Evolutionary conservation across 2,329 filamentous ascomycete species (phyloP), one percentile per base, ranked within the genome.

Genomic region (Colletotrichum sp.): DNA sequence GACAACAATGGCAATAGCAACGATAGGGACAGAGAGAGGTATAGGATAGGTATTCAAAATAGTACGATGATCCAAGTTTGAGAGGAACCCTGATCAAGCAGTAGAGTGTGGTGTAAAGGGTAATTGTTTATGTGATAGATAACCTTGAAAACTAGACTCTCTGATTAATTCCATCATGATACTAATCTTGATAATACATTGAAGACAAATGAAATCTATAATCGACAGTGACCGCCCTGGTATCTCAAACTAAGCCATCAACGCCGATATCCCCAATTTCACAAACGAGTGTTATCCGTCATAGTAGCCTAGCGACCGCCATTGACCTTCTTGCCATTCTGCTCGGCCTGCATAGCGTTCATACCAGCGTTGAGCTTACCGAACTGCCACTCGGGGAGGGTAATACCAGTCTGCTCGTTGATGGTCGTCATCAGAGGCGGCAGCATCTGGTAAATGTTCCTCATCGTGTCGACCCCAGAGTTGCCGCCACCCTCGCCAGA

Each of bases 331-430:
- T 30, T 68, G 13, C 36, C 12, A 2, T 49, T 6, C 52, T 77
- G 55, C 32, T 63, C 74, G 21, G 74, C 55, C 32, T 79, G 73
- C 73, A 85, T 80, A n/a, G 83, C 84, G 28, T 82, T 78, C 34
- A 83, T 80, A 6, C 80, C 82, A 8, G 85, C 85, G 18, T 84
- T 84, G 72, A 87, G 77, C 72, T 81, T 83, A 0, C 91, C 91
- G 81, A 92, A 92, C 82, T 93, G 91, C 95, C 95, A 98, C 80
- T 91, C 91, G 2, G 95, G 95, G 8, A 96, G 92, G 1, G 90
- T 89, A 81, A 98, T 96, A 1, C 95, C 95, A 0, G 95, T 98
- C 88, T 98, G 95, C 76, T 98, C 95, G 80, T 97, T 93, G 81
- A 98, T 96, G 0, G 95, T 98, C 12, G 90, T 92, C 86, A 98